Evolutionary conservation across 75 land plant species (phyloP), one percentile per base, ranked within the genome.

Genomic region (Pinus tabuliformis): DNA sequence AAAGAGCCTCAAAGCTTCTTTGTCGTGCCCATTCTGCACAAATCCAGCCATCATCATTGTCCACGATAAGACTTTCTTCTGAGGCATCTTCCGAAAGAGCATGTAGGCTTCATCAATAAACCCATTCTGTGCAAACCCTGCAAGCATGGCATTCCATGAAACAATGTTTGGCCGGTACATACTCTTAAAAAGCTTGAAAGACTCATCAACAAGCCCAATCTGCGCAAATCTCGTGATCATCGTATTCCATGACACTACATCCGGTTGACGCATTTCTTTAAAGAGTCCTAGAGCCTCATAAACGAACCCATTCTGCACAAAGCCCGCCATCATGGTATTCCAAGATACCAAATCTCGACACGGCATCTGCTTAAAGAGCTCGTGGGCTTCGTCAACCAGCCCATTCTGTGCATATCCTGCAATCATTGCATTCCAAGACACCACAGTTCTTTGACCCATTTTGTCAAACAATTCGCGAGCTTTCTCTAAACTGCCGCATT

Each of bases 371-470:
- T 72, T 78, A 73, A 81, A 81, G 11, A 81, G 72, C 18, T 77
- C 72, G 24, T 57, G 64, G 18, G 79, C 78, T 22, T 59, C 81
- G 2, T 56, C 59, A 9, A 62, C 14, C 52, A 58, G 33, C 5
- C 79, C 83, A 59, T 80, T 75, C 60, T 79, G 81, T 20, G 84
- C 86, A 78, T 87, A 91, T 52, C 85, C 78, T 59, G 73, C 77
- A 49, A 92, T 86, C 92, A 92, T 87, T 59, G 83, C 66, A 9
- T 84, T 85, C 88, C 90, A 88, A 30, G 88, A 82, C 65, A 75
- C 81, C 70, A 78, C 86, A 59, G 20, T 59, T 59, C 21, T 59
- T 18, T 59, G 20, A 59, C 59, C 20, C 60, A 79, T 78, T 60
- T 73, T 72, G 57, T 89, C 84, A 75, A 85, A 89, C 26, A 87